Percentiles rank a stretch among this genome's conserved stretches.
Conservation (phyloP, 768 basidiomycete genomes). For the Tulasnella sp. region DNA sequence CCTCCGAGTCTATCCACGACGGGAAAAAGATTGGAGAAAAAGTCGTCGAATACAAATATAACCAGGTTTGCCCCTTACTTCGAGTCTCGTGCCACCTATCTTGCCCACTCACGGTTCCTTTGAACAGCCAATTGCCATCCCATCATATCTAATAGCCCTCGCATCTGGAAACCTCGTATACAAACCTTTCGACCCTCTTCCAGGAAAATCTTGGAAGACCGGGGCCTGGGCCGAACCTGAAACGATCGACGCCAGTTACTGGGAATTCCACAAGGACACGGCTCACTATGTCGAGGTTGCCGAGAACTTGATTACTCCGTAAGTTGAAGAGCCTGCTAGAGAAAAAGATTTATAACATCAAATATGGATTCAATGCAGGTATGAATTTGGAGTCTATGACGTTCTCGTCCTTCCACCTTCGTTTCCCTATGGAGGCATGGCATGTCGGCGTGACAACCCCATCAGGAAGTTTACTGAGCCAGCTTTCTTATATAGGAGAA, state of each 20-base stretch:
- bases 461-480: neutral
- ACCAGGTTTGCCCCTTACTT: slow-evolving; percentile 50
- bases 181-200: slow-evolving; percentile 42
- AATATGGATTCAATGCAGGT: slow-evolving; percentile 30
- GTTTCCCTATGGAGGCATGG: slow-evolving; percentile 92
- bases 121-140: slow-evolving; percentile 68
- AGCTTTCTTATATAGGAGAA: slow-evolving; percentile 54
- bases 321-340: neutral
- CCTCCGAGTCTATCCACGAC: slow-evolving; percentile 58
- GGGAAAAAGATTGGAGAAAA: slow-evolving; percentile 71
- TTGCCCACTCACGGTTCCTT: slow-evolving; percentile 18
- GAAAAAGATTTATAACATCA: neutral
- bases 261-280: slow-evolving; percentile 87
- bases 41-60: slow-evolving; percentile 62
- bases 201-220: slow-evolving; percentile 65
- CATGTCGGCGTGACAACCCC: slow-evolving; percentile 29
- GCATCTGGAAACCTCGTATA: slow-evolving; percentile 79
- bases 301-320: slow-evolving; percentile 15
- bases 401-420: slow-evolving; percentile 80
- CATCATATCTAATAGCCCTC: slow-evolving; percentile 87
- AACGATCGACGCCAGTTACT: slow-evolving; percentile 62
- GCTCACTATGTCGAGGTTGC: slow-evolving; percentile 43
- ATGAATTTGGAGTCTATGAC: slow-evolving; percentile 84
- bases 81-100: neutral
- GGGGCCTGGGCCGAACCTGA: slow-evolving; percentile 92